Base-by-base conservation (phyloP, 495 filamentous ascomycete genomes). In the Aeminium ludgeri region DNA sequence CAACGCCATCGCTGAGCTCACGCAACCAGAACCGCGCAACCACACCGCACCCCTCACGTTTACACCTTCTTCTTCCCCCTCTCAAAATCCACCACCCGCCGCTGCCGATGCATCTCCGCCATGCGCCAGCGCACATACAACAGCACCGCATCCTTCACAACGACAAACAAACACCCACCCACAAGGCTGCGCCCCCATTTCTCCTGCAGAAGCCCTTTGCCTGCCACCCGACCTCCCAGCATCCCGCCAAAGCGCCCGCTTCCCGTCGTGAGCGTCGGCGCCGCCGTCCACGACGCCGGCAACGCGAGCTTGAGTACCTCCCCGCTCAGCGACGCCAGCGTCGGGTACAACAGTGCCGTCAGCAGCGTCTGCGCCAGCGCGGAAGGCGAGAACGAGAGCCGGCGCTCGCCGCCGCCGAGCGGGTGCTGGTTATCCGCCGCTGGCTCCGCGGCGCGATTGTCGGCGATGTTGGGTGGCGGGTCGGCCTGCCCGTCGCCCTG, bases 121-220 rank as follows among this genome's bases (percentile, higher is more conserved):
- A 74, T 60, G 53, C 72, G 72, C 64, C 80, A 86, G 49, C 79
- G 73, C 36, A 73, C 73, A 55, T 84, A 89, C 6, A 89, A 64
- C 47, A 74, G 61, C 38, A 86, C 60, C 3, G 72, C 77, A 56
- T 92, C 83, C 50, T 78, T 81, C 6, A 86, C 54, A 16, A 86
- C 70, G 34, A 86, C 74, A 48, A 82, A 86, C 33, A 82, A 62
- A 55, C 81, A 87, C 0, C 83, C 83, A 10, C 83, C 83, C 5
- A 81, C 67, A 2, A 89, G 64, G 48, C 78, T 89, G 36, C 83
- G 68, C 6, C 82, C 83, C 78, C 83, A 89, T 18, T 69, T 66
- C 32, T 69, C 64, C 52, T 86, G 81, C 20, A 92, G 60, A 16
- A 87, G 61, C 1, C 82, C 76, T 30, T 38, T 44, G 19, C 38